Evolutionary conservation across 176 grass and related monocot species (phyloP).

Genomic region (Tuctoria greenei): DNA sequence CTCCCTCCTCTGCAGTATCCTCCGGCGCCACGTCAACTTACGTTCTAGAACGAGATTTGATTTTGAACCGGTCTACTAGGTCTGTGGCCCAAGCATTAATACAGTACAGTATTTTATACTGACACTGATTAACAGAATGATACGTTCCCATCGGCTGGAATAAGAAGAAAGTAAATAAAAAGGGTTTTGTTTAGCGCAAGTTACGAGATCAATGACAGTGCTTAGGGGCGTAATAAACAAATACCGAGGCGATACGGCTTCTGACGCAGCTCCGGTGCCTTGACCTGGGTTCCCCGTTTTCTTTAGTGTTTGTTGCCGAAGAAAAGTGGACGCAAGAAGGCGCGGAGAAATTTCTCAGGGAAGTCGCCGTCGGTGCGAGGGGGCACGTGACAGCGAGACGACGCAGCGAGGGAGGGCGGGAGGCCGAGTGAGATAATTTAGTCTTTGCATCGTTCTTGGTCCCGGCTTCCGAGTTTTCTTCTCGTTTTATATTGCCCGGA

Average conservation of each 20-base stretch:
- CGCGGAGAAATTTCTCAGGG: slow-evolving; percentile 37
- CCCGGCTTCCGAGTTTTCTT: slow-evolving; percentile 17
- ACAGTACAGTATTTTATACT: not conserved
- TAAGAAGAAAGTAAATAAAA: not conserved
- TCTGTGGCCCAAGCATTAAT: not conserved
- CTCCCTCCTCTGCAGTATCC: not conserved
- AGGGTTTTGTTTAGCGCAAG: slow-evolving; percentile 17
- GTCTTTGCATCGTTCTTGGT: slow-evolving; percentile 38
- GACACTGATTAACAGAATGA: not conserved
- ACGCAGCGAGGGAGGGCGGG: not conserved
- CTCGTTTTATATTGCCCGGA: slow-evolving; percentile 4
- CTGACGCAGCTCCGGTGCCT: not conserved
- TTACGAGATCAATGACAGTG: slow-evolving; percentile 21
- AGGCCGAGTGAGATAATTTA: slow-evolving; percentile 36
- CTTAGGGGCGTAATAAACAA: slow-evolving; percentile 32
- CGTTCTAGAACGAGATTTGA: not conserved
- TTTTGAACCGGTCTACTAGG: not conserved
- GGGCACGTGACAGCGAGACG: slow-evolving; percentile 59
- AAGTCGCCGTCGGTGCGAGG: slow-evolving; percentile 42
- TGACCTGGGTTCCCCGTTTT: too few relatives aligned
- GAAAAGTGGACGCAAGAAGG: slow-evolving; percentile 14
- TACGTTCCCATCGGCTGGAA: slow-evolving; percentile 14
- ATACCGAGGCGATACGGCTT: not conserved
- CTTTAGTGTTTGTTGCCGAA: too few relatives aligned
- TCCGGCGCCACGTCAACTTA: not conserved